Evolutionary conservation across 2,329 filamentous ascomycete genomes (phyloP), one percentile per base, ranked within the genome.

Genomic region (Sarocladium brachiariae): DNA sequence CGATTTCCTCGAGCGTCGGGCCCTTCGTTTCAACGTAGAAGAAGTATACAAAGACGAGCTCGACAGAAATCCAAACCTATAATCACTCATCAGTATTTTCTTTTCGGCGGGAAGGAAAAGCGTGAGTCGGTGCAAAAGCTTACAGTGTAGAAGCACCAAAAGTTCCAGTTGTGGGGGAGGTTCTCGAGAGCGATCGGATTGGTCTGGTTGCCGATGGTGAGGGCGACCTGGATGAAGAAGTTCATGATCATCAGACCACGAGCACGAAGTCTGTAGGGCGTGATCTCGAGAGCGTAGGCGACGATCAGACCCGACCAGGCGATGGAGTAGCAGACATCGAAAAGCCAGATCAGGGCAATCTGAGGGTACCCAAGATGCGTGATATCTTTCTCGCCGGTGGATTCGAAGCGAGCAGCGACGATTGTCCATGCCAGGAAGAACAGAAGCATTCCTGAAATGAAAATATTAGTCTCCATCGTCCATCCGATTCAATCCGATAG

Each of bases 1-100:
- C 46, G 43, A 61, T 57, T 58, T 80, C 75, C 58, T 80, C 77
- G 14, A 80, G 72, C 13, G 76, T 77, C 2, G 73, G 71, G 5
- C 76, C 75, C 47, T 68, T 70, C 5, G 76, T 80, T 61, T 81
- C 76, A 38, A 77, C 53, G 43, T 55, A 59, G 43, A 58, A 53
- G 50, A 58, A 70, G 56, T 70, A 74, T 51, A 74, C 66, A 58
- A 70, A 67, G 56, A 65, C 64, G 4, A 49, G 48, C 30, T 59
- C 55, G 2, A 59, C 48, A 1, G 73, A 54, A 63, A 62, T 37
- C 62, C 64, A 62, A 0, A 57, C 61, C 48, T 47, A 33, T 9
- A 31, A 16, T 31, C 11, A 13, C 13, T n/a, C 21, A 21, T 39
- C 21, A 39, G 35, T 21, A 8, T 39, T 21, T 35, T 35, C 16